Evolutionary conservation across 805 yeast species (phyloP), one percentile per base, ranked within the genome.

Genomic region (Starmera amethionina): DNA sequence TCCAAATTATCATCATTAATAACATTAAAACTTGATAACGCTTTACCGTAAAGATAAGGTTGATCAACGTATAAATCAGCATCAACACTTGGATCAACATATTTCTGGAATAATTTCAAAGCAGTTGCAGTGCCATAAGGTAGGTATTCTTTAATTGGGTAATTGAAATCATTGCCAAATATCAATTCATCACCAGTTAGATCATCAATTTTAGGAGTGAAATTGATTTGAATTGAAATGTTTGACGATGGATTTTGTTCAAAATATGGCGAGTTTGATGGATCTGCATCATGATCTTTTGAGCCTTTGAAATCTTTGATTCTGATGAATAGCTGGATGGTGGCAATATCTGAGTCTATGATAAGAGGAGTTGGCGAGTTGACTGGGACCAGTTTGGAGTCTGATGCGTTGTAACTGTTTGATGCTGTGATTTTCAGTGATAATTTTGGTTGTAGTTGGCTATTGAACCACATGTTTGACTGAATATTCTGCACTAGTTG

Each of bases 121-220:
- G 83, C 86, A 2, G 74, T 56, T 5, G 75, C 64, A 27, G 67
- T 63, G 5, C 77, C 76, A 54, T 64, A 64, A 3, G 88, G 88
- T 10, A 81, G 65, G 40, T 65, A 65, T 37, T 77, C 77, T 29
- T 68, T 60, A 29, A 81, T 70, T 0, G 84, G 79, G n/a, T 63
- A 53, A 9, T 69, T 73, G 52, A 78, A 77, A 50, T 81, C 87
- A 52, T 81, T 81, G 1, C 88, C 88, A 60, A 76, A 80, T n/a
- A 75, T 43, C 33, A 81, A 58, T n/a, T 68, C 66, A 34, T 71
- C 64, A 3, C 82, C 84, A 15, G 49, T 51, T n/a, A 78, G 58
- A 16, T 61, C 63, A 4, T 43, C 41, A 10, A 50, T 46, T 25
- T 51, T 59, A 34, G 80, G 82, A 10, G 50, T 59, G 43, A 74